Evolutionary conservation across 495 filamentous ascomycete species (phyloP), one percentile per base, ranked within the genome.

Genomic region (Penicillium simplicissimum): DNA sequence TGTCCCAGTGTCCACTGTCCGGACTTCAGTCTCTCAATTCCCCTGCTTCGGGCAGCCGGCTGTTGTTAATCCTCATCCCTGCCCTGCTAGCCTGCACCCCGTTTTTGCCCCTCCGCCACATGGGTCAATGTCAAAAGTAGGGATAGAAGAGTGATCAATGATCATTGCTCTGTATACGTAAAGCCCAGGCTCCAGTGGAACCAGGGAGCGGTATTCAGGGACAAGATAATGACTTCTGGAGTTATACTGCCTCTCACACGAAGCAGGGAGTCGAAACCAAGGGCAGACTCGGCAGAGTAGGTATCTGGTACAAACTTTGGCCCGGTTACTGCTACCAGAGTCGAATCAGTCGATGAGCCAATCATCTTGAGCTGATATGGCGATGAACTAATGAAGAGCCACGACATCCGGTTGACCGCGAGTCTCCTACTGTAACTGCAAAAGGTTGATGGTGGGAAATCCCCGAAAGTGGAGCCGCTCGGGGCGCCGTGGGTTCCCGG

Each of bases 381-480:
- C n/a, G n/a, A n/a, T n/a, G n/a, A n/a, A n/a, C n/a, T 49, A 9
- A 13, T 49, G 23, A 49, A 49, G 45, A 49, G 23, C 28, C 13
- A 49, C 14, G 23, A 49, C 25, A 54, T 59, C 59, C 59, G 48
- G 40, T 55, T 57, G 36, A 17, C 52, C 54, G 51, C 21, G n/a
- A 54, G 51, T 65, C 33, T 68, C 43, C 35, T 52, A n/a, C n/a
- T n/a, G n/a, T n/a, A 23, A 34, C 52, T 43, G 48, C 59, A 55
- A 37, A 56, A 38, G 43, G 23, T 11, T 49, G 34, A 51, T 55
- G 9, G 61, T 45, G 45, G 57, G 49, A 59, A 63, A 57, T 58
- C 47, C 55, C 61, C 58, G 52, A 59, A 35, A 59, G 60, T 67
- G 67, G 58, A 61, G 48, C 58, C 58, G 28, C 35, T 58, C 35